Evolutionary conservation across 176 grass and related monocot genomes (phyloP).

Genomic region (Carex cristatella): DNA sequence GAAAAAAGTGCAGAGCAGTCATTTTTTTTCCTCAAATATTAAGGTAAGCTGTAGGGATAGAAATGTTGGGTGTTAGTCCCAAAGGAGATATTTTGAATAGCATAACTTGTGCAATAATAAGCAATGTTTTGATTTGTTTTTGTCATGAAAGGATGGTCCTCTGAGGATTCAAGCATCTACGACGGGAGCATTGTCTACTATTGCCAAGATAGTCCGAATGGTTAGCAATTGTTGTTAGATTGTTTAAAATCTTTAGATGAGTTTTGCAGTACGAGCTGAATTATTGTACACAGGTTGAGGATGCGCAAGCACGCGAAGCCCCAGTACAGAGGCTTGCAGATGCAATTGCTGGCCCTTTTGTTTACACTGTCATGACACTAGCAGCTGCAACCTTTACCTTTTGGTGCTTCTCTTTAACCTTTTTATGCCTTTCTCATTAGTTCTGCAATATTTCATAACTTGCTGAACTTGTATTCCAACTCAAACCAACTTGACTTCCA

Average conservation of each 20-base stretch:
- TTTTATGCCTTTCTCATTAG: constrained; percentile 24
- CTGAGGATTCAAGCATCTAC: constrained; percentile 75
- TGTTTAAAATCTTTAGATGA: constrained; percentile 6
- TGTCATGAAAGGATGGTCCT: constrained; percentile 64
- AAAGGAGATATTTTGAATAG: background rate
- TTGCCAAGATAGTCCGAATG: constrained; percentile 96
- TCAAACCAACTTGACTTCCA: background rate
- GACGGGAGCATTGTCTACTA: constrained; percentile 83
- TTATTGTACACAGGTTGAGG: constrained; percentile 63
- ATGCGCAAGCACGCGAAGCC: constrained; percentile 85
- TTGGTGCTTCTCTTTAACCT: constrained; percentile 38
- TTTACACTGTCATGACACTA: constrained; percentile 81
- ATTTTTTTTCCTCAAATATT: background rate
- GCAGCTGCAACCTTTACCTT: constrained; percentile 83
- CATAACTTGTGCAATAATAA: background rate
- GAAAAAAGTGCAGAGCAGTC: background rate
- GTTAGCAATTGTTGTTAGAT: constrained; percentile 25
- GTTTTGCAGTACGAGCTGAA: constrained; percentile 16
- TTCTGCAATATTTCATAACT: background rate
- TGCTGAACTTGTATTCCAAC: background rate
- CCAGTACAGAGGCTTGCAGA: constrained; percentile 94
- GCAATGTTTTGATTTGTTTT: constrained; percentile 1
- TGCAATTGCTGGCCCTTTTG: constrained; percentile 96
- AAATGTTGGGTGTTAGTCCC: background rate
- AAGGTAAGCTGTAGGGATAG: background rate